Conservation (phyloP, 2,329 filamentous ascomycete genomes). For the Drechslerella dactyloides region DNA sequence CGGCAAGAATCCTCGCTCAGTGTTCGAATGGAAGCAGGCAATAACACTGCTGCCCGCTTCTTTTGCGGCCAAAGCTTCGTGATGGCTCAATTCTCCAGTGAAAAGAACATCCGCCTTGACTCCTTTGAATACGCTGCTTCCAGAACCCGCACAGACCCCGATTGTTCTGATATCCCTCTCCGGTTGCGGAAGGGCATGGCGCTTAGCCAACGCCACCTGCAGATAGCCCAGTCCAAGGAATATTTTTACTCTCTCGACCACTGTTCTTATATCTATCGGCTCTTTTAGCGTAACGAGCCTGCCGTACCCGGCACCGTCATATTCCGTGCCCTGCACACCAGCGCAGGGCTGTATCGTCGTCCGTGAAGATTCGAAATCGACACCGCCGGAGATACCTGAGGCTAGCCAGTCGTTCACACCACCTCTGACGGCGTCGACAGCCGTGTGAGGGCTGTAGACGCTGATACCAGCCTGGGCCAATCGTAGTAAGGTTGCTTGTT, state of each 20-base stretch:
- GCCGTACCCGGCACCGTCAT: slow-evolving; percentile 53
- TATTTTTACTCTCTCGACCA: slow-evolving; percentile 53
- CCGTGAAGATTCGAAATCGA: slow-evolving; percentile 47
- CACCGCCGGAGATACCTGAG: slow-evolving; percentile 73
- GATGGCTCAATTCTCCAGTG: slow-evolving; percentile 91
- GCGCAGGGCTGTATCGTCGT: slow-evolving; percentile 49
- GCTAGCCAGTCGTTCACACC: slow-evolving; percentile 95
- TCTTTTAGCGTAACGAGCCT: slow-evolving; percentile 52
- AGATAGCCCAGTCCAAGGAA: slow-evolving; percentile 37
- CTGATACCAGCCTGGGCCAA: slow-evolving; percentile 86
- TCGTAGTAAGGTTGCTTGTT: slow-evolving; percentile 82
- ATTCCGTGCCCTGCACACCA: slow-evolving; percentile 50
- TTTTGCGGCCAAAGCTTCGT: slow-evolving; percentile 84
- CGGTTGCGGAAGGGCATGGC: slow-evolving; percentile 18
- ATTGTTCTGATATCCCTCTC: slow-evolving; percentile 51
- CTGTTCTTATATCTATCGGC: slow-evolving; percentile 25
- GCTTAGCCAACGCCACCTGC: slow-evolving; percentile 26
- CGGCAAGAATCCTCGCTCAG: slow-evolving; percentile 81
- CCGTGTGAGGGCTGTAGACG: slow-evolving; percentile 95
- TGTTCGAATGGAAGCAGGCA: slow-evolving; percentile 85
- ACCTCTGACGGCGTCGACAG: slow-evolving; percentile 81
- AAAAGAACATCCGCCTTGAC: slow-evolving; percentile 79
- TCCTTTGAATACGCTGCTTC: slow-evolving; percentile 74
- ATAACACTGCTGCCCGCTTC: slow-evolving; percentile 84
- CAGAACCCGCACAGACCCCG: slow-evolving; percentile 72